Conservation (phyloP, 1,139 yeast species). For the Geotrichum aggregatum region DNA sequence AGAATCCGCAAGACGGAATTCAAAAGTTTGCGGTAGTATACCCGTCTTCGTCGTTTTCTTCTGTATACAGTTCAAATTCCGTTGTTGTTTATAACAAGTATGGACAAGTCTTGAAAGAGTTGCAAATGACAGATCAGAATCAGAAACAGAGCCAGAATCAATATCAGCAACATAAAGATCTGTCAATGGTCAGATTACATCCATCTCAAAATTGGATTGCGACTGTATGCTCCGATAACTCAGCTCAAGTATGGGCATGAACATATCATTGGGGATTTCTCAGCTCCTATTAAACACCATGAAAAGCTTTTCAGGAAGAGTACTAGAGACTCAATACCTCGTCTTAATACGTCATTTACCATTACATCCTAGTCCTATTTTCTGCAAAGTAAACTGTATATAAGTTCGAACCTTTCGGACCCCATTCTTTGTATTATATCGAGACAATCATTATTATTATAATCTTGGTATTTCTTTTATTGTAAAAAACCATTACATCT, state of each 20-base stretch:
- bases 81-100: background rate
- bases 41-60: background rate
- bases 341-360: no score
- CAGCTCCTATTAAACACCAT: no score
- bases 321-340: no score
- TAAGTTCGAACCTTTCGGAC: background rate
- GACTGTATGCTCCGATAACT: background rate
- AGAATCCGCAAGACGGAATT: constrained; percentile 1
- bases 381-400: background rate
- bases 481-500: background rate
- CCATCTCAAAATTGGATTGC: constrained; percentile 11
- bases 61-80: background rate
- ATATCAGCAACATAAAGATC: no score
- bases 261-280: no score
- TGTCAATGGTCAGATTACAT: constrained; percentile 4
- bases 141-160: no score
- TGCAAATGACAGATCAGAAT: no score
- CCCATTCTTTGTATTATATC: background rate
- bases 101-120: background rate
- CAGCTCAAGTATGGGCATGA: constrained; percentile 1
- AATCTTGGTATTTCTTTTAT: background rate
- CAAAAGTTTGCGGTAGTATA: constrained; percentile 5
- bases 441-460: no score
- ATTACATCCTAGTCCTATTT: no score
- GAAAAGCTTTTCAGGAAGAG: no score